Base-by-base conservation (phyloP, 2,329 filamentous ascomycete species). In the Arthrinium puccinioides region DNA sequence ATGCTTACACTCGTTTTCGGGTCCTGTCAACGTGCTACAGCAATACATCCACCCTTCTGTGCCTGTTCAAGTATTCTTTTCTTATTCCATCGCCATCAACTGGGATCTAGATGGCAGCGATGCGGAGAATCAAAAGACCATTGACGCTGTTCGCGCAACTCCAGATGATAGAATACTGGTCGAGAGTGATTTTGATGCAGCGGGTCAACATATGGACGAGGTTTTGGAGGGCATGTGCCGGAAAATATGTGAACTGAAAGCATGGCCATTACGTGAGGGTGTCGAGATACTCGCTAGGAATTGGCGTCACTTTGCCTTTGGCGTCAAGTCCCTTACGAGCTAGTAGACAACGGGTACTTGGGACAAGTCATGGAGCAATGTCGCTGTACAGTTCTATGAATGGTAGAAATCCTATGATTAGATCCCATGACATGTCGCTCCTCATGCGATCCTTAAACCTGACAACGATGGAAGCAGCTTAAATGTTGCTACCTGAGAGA, bases 1-100 rank as follows among this genome's bases (percentile, higher is more conserved):
- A 55, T 98, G 92, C 54, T 76, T 98, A 41, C 92, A 98, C 60
- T 96, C 89, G 0, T 98, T 88, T 60, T 94, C 85, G 32, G 90
- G 87, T 1, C 74, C 82, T 6, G 69, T 77, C 9, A 81, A 92
- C 39, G 73, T 82, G 21, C 63, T 96, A 25, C 81, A 75, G 46
- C 87, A 88, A 57, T 97, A 95, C 52, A 63, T 87, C 32, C 72
- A 84, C 45, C 75, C 77, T 2, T 68, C 74, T 1, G 77, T 92
- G 8, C 90, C 90, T 0, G 78, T 80, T 1, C 70, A 78, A 13
- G 72, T 97, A 15, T 98, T 81, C 60, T 89, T 94, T 50, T 95
- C 88, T 2, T 94, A 97, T 55, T 96, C 88, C 2, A 72, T 72
- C 0, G 80, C 79, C 6, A 84, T 98, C 50, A 98, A 97, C 54